phyloP scores from a whole-genome alignment of 2,329 filamentous ascomycete genomes.

The Talaromyces sp. region DNA sequence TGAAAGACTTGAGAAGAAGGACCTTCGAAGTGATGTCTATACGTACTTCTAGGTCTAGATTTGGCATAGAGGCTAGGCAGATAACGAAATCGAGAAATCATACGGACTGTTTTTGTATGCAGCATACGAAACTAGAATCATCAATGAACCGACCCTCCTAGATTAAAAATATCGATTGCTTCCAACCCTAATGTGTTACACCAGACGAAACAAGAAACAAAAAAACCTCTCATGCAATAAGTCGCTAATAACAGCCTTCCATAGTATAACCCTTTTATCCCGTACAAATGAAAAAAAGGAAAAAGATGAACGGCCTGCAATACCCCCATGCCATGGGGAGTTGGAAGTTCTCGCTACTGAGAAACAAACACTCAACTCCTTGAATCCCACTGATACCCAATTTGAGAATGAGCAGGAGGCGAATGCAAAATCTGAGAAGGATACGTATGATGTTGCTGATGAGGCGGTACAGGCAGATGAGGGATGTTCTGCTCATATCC shows the following conservation, averaged over 20 bases:
- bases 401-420: slow-evolving; percentile 7
- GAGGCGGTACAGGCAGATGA: slow-evolving; percentile 4
- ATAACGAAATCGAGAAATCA: neutral
- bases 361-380: neutral
- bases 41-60: neutral
- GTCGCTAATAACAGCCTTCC: slow-evolving; percentile 5
- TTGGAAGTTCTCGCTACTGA: no score
- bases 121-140: neutral
- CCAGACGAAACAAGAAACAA: neutral
- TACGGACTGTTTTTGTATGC: neutral
- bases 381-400: slow-evolving; percentile 13
- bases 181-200: neutral
- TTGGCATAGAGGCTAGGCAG: neutral
- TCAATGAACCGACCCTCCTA: neutral
- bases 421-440: slow-evolving; percentile 6
- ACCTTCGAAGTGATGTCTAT: no score
- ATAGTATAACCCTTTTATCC: neutral
- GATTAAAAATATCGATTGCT: neutral
- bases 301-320: neutral
- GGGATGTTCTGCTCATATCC: slow-evolving; percentile 11
- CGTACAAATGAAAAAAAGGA: neutral
- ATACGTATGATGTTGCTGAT: slow-evolving; percentile 1
- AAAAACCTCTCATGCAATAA: slow-evolving; percentile 6
- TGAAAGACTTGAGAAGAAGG: neutral
- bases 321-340: no score